Conservation (phyloP, 108 stramenopile genomes). For the Fragilaria crotonensis region DNA sequence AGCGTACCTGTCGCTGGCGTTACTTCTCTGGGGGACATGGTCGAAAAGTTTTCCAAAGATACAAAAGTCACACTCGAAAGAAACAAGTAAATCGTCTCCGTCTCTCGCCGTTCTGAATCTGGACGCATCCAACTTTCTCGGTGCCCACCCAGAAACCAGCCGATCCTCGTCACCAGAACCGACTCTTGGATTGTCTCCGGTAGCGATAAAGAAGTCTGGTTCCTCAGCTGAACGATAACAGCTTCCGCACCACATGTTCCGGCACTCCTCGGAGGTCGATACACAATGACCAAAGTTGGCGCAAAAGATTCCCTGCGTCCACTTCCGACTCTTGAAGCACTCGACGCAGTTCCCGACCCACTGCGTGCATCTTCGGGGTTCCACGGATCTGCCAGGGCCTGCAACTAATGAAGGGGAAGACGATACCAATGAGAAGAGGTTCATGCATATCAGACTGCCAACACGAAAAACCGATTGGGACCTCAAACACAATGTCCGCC, state of each 20-base stretch:
- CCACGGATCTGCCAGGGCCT: constrained; percentile 21
- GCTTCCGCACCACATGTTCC: constrained; percentile 2
- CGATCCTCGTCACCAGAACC: no score
- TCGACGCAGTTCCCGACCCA: constrained; percentile 6
- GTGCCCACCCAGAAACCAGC: no score
- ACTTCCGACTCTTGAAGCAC: constrained; percentile 9
- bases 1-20: background rate
- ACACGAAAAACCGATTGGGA: background rate
- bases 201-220: no score
- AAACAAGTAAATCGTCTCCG: background rate
- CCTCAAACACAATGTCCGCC: constrained; percentile 12
- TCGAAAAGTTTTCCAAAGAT: background rate
- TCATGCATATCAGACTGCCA: constrained; percentile 28
- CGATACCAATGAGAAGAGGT: constrained; percentile 19
- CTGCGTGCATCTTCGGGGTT: no score
- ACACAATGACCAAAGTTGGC: background rate
- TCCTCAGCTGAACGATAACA: no score
- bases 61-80: constrained; percentile 1
- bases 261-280: constrained; percentile 30
- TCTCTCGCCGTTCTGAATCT: background rate
- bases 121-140: no score
- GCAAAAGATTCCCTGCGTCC: no score
- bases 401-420: constrained; percentile 15
- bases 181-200: no score
- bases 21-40: background rate